phyloP scores from a whole-genome alignment of 805 yeast species.

The Sungouiozyma intestinalis region DNA sequence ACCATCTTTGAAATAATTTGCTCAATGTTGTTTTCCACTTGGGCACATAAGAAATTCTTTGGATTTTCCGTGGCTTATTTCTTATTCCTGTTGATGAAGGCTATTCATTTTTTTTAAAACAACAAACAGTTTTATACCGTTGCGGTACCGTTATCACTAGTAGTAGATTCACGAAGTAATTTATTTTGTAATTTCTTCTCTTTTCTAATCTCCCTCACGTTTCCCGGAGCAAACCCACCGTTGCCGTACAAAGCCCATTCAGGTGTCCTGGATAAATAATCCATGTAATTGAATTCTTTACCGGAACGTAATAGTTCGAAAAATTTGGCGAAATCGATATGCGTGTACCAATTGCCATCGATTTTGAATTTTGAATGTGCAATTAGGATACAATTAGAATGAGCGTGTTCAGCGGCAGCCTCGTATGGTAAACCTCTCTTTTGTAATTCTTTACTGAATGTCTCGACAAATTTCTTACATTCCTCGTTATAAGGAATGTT shows the following conservation, averaged over 20 bases:
- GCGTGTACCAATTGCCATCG: constrained; percentile 75
- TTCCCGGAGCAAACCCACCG: constrained; percentile 87
- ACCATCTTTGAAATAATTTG: constrained; percentile 13
- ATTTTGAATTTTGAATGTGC: constrained; percentile 66
- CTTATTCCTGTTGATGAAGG: constrained; percentile 10
- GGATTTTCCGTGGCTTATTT: constrained; percentile 18
- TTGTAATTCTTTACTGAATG: constrained; percentile 49
- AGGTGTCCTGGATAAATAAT: constrained; percentile 73
- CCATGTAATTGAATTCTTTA: constrained; percentile 61
- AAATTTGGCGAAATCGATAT: constrained; percentile 70
- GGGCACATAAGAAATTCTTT: constrained; percentile 18
- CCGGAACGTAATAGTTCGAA: constrained; percentile 62
- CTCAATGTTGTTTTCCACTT: constrained; percentile 13
- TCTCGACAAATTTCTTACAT: constrained; percentile 63
- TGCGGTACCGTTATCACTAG: neutral
- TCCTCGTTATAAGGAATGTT: constrained; percentile 92
- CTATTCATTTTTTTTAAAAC: constrained; percentile 7
- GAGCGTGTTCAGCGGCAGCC: constrained; percentile 92
- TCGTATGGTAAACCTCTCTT: constrained; percentile 64
- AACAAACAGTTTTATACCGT: neutral
- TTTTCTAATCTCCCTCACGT: constrained; percentile 49
- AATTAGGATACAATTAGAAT: constrained; percentile 81
- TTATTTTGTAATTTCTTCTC: constrained; percentile 35
- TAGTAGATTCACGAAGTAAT: constrained; percentile 1
- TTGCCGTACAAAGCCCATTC: constrained; percentile 89